Evolutionary conservation across 768 basidiomycete species (phyloP), one percentile per base, ranked within the genome.

Genomic region (Amanita jacksonii): DNA sequence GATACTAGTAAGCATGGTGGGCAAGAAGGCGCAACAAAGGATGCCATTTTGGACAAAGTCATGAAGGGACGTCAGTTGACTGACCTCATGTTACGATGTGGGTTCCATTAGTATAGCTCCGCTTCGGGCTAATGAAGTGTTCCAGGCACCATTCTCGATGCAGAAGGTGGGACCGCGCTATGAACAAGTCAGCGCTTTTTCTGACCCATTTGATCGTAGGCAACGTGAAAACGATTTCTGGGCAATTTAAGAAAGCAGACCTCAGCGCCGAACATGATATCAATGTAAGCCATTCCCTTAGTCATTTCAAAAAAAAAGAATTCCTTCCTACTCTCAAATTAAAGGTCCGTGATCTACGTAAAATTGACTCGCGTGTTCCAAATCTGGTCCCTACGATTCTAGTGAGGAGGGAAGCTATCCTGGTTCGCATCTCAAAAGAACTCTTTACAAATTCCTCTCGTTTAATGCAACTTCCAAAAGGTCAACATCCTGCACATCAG

Each of bases 351-450:
- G 94, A 98, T 68, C 71, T 98, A 18, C 83, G 94, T 43, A 96
- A 97, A 70, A 87, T 98, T 52, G 94, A 98, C 66, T 92, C 89
- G 3, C 74, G 90, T 52, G 76, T 92, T 52, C 91, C 93, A 27
- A 96, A 93, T 62, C 78, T 94, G 45, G 85, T 98, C 13, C 92
- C 93, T 31, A 92, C 92, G 32, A 93, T 98, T 55, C 76, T 98
- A 45, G 77, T 85, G 41, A 75, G 94, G 51, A 84, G 81, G 55
- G 82, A 89, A 62, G 89, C 86, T 37, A 79, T 97, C 51, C 70
- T 98, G 49, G 89, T 88, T 58, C n/a, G n/a, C n/a, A n/a, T n/a
- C n/a, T n/a, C n/a, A n/a, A n/a, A n/a, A n/a, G n/a, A n/a, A n/a
- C n/a, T n/a, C n/a, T n/a, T n/a, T n/a, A n/a, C n/a, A n/a, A n/a